Evolutionary conservation across 2,329 filamentous ascomycete species (phyloP), one percentile per base, ranked within the genome.

Genomic region (Thelonectria olida): DNA sequence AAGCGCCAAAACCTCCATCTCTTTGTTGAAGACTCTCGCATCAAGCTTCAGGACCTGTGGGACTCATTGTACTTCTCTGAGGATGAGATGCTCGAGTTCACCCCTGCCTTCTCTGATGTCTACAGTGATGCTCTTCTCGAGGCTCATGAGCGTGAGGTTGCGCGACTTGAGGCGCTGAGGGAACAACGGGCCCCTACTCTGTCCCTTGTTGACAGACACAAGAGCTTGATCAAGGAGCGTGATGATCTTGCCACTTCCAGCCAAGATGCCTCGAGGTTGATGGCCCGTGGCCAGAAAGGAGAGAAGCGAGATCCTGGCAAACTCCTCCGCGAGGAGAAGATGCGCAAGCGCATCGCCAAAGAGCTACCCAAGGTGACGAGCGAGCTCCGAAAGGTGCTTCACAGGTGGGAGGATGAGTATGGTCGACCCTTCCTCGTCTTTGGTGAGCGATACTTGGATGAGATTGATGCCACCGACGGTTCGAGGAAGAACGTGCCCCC

Each of bases 61-160:
- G 96, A 99, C 74, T 84, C 88, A 0, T 81, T 99, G 2, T 98
- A 96, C 81, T 94, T 96, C 74, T 97, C 92, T 0, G 96, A 99
- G 75, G 96, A 99, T 72, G 96, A 99, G 80, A 98, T 98, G 94
- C 87, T 98, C 58, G 94, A 97, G 68, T 99, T 99, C 70, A 96
- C 94, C 0, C 96, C 96, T 0, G 96, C 94, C 41, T 98, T 98
- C 75, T 97, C 93, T 10, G 96, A 98, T 74, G 95, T 97, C 19
- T 97, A 96, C 79, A 97, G 93, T 71, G 96, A 99, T 75, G 96
- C 96, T 5, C 85, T 99, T 9, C 86, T 99, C 0, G 94, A 97
- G 67, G 94, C 96, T 0, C 96, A 99, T 72, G 96, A 99, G 80
- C 89, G 90, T 19, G 96, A 99, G 74, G 94, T 99, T 66, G 81